phyloP scores from a whole-genome alignment of 2,329 filamentous ascomycete species.

The Colletotrichum sp. region DNA sequence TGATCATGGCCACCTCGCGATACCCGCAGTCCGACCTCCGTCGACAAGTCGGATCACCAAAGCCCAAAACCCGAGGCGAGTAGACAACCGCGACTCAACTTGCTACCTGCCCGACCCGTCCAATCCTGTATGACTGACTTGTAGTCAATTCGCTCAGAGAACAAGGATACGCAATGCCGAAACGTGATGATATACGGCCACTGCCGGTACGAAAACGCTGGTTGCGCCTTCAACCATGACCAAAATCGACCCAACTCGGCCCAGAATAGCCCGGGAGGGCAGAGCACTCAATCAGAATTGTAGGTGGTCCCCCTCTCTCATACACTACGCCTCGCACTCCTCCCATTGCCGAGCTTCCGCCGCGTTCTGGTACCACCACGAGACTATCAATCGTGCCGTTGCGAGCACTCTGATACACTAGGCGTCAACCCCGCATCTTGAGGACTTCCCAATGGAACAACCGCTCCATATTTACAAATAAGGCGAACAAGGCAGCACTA shows the following conservation, averaged over 20 bases:
- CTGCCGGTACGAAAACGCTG: slow-evolving; percentile 89
- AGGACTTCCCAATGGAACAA: not conserved
- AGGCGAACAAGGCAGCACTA: not conserved
- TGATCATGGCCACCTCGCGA: slow-evolving; percentile 51
- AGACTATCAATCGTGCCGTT: not conserved
- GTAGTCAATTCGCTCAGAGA: slow-evolving; percentile 54
- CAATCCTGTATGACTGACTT: slow-evolving; percentile 19
- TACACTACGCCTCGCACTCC: not conserved
- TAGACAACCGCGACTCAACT: slow-evolving; percentile 16
- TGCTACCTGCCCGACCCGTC: slow-evolving; percentile 14
- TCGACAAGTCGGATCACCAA: slow-evolving; percentile 60
- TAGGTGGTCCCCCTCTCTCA: slow-evolving; percentile 36
- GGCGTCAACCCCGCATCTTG: not conserved
- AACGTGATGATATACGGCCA: slow-evolving; percentile 94
- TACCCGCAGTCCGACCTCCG: slow-evolving; percentile 52
- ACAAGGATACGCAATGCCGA: slow-evolving; percentile 89
- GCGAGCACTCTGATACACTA: not conserved
- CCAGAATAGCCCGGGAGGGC: slow-evolving; percentile 14
- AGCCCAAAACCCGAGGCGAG: slow-evolving; percentile 61
- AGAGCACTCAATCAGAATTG: slow-evolving; percentile 50
- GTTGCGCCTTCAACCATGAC: slow-evolving; percentile 91
- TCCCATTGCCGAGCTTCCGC: not conserved
- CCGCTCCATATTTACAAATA: not conserved
- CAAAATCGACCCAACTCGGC: slow-evolving; percentile 59
- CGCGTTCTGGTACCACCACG: not conserved